Percentiles rank a stretch among this genome's conserved stretches.
phyloP scores from a whole-genome alignment of 306 rosid species.

The Amphicarpaea edgeworthii region DNA sequence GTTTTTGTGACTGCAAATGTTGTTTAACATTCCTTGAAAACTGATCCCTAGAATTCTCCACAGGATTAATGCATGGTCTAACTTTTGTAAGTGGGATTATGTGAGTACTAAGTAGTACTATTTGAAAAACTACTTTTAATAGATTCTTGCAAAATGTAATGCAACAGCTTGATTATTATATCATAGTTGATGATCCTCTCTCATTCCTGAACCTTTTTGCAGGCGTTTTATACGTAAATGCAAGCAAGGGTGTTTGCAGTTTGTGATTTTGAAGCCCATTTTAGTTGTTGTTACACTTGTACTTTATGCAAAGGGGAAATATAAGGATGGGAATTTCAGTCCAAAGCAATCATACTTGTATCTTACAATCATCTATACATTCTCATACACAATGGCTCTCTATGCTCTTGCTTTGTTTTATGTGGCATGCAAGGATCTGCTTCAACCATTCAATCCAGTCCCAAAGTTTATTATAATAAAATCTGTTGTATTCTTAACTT shows the following conservation, averaged over 20 bases:
- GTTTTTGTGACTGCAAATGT: conserved; percentile 9
- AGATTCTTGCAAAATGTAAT: neutral
- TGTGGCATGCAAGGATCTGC: conserved; percentile 89
- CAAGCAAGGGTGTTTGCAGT: conserved; percentile 94
- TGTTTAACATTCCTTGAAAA: conserved; percentile 14
- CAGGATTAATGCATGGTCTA: neutral
- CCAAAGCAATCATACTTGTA: conserved; percentile 86
- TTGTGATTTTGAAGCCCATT: conserved; percentile 89
- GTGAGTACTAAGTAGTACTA: neutral
- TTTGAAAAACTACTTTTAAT: neutral
- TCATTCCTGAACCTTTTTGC: conserved; percentile 47
- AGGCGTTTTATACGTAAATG: conserved; percentile 94
- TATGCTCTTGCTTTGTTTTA: conserved; percentile 84
- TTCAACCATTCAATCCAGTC: conserved; percentile 90
- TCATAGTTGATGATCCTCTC: conserved; percentile 42
- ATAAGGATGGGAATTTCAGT: conserved; percentile 88
- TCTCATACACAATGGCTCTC: conserved; percentile 92
- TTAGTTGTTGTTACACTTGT: conserved; percentile 78
- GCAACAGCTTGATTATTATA: conserved; percentile 14
- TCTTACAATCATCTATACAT: conserved; percentile 82
- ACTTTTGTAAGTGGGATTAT: neutral
- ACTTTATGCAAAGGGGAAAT: conserved; percentile 84
- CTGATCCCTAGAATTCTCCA: neutral
- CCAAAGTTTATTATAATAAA: conserved; percentile 91
- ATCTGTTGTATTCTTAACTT: conserved; percentile 91